Percentiles rank a stretch among this genome's conserved stretches.
These are phyloP conservation scores for Allium fistulosum DNA, from an alignment of 106 monocot genomes.

Conservation along the genomic window DNA sequence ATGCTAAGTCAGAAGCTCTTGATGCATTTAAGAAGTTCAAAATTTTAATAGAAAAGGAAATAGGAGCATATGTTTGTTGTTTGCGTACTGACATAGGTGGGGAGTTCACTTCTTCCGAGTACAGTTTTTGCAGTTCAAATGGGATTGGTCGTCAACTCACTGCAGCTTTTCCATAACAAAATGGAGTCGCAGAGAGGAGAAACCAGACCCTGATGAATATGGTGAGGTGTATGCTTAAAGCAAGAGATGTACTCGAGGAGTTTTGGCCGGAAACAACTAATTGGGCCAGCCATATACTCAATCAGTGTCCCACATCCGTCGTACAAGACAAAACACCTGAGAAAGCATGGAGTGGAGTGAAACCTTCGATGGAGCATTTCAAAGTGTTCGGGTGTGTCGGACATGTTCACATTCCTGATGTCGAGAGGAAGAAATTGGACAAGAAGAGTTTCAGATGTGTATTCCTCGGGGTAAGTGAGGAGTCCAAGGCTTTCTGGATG, in stretches of 20 bases:
- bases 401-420: too few relatives aligned
- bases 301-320: not conserved
- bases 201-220: too few relatives aligned
- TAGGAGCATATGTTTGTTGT: not conserved
- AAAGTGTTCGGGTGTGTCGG: too few relatives aligned
- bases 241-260: not conserved
- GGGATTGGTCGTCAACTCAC: not conserved
- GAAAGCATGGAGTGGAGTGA: not conserved
- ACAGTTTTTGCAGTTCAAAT: conserved; percentile 1
- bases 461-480: not conserved
- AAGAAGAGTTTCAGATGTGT: conserved; percentile 1
- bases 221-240: too few relatives aligned
- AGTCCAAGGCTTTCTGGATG: not conserved
- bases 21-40: not conserved
- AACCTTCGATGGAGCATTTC: not conserved
- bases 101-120: not conserved
- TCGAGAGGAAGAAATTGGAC: too few relatives aligned
- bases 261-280: not conserved
- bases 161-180: not conserved
- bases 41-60: conserved; percentile 3
- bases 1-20: not conserved
- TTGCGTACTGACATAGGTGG: not conserved
- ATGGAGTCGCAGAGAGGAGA: too few relatives aligned
- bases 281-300: not conserved
- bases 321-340: not conserved